Evolutionary conservation across 2,329 filamentous ascomycete genomes (phyloP).

Genomic region (Sarocladium kiliense): DNA sequence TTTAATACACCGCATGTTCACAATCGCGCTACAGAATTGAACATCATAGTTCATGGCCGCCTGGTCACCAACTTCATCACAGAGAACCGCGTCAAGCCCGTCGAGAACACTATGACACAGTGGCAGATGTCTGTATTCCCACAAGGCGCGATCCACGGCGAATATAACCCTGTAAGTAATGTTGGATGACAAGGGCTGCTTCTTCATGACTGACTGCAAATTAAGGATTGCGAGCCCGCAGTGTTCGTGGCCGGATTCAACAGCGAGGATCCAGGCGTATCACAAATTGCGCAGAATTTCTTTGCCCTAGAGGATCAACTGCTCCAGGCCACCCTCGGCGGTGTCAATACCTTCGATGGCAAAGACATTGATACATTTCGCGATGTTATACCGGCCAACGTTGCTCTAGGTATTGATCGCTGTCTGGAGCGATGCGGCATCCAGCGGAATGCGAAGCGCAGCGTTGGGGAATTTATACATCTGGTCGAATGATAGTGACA

Average conservation of each 20-base stretch:
- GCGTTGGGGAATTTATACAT: slow-evolving; percentile 17
- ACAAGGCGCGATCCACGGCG: slow-evolving; percentile 48
- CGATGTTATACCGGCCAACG: slow-evolving; percentile 37
- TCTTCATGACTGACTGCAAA: neutral
- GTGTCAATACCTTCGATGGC: slow-evolving; percentile 29
- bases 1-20: slow-evolving; percentile 55
- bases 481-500: neutral
- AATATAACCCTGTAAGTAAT: slow-evolving; percentile 43
- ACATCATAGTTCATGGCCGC: slow-evolving; percentile 42
- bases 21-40: slow-evolving; percentile 48
- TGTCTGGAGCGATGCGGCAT: slow-evolving; percentile 45
- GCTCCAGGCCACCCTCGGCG: slow-evolving; percentile 40
- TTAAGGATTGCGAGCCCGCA: slow-evolving; percentile 37
- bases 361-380: slow-evolving; percentile 35
- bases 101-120: slow-evolving; percentile 26
- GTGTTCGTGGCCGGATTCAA: slow-evolving; percentile 46
- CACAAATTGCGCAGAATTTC: slow-evolving; percentile 44
- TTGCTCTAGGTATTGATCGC: slow-evolving; percentile 45
- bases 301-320: slow-evolving; percentile 40
- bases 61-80: slow-evolving; percentile 47
- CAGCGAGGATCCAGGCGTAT: slow-evolving; percentile 46
- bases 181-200: neutral
- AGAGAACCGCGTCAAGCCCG: slow-evolving; percentile 42
- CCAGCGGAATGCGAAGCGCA: slow-evolving; percentile 27
- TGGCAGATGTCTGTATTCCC: slow-evolving; percentile 50